Evolutionary conservation across 2,329 filamentous ascomycete species (phyloP).

Genomic region (Aspergillus phoenicis): DNA sequence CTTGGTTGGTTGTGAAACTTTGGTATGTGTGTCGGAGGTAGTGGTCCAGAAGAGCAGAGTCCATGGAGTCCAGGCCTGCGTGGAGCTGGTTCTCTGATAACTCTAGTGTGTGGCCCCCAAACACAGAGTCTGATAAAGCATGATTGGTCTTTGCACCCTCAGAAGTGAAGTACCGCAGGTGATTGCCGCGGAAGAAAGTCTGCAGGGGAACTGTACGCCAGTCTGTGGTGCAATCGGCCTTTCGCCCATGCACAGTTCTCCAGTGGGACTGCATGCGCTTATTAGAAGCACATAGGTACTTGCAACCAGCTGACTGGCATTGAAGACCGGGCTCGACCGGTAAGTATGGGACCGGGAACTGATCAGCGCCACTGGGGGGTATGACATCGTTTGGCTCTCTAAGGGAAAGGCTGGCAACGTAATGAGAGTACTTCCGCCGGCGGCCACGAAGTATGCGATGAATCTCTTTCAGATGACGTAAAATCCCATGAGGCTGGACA

Average conservation of each 20-base stretch:
- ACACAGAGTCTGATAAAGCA: neutral
- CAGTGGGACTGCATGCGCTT: slow-evolving; percentile 39
- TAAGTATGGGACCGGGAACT: slow-evolving; percentile 31
- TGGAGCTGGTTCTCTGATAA: neutral
- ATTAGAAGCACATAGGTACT: slow-evolving; percentile 30
- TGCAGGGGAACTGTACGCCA: slow-evolving; percentile 22
- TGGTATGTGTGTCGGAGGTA: neutral
- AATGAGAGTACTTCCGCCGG: slow-evolving; percentile 18
- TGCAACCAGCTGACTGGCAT: slow-evolving; percentile 19
- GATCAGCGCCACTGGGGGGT: slow-evolving; percentile 11
- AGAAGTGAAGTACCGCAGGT: slow-evolving; percentile 28
- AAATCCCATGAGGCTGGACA: slow-evolving; percentile 28
- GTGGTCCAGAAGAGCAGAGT: neutral
- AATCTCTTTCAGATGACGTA: slow-evolving; percentile 36
- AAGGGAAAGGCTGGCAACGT: slow-evolving; percentile 18
- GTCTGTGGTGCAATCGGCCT: slow-evolving; percentile 5
- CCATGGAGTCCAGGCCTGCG: neutral
- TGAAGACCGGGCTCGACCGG: slow-evolving; percentile 29
- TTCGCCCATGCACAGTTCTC: slow-evolving; percentile 20
- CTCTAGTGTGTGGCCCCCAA: neutral
- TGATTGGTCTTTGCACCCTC: too few species aligned
- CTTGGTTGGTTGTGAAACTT: neutral
- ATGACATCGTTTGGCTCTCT: slow-evolving; percentile 24
- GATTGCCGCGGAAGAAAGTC: slow-evolving; percentile 33
- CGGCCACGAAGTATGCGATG: slow-evolving; percentile 23